These are phyloP conservation scores for Rhytidiadelphus loreus DNA, from an alignment of 225 moss, liverwort and hornwort species.

Conservation along the genomic window DNA sequence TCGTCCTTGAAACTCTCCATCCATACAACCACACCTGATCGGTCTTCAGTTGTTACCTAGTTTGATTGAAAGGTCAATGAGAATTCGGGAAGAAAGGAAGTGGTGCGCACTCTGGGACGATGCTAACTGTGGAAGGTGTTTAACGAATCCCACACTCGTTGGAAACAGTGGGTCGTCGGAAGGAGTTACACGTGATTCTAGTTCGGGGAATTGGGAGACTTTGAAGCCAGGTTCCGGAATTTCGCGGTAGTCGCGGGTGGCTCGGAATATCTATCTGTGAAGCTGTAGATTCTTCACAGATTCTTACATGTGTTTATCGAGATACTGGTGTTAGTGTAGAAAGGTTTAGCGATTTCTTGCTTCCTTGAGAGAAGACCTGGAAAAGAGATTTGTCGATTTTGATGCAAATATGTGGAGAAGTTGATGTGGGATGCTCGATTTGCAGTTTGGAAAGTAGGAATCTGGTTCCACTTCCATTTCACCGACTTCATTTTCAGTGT, in stretches of 20 bases:
- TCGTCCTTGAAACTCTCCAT: background rate
- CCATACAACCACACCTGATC: background rate
- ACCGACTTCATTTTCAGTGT: background rate
- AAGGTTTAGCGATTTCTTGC: background rate
- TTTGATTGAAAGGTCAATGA: background rate
- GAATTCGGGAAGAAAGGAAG: background rate
- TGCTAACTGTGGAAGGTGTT: background rate
- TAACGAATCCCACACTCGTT: background rate
- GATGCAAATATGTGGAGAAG: background rate
- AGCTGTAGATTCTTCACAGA: background rate
- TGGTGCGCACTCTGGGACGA: too few relatives aligned
- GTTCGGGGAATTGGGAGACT: background rate
- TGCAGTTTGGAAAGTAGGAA: background rate
- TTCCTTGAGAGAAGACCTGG: background rate
- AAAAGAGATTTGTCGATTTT: background rate
- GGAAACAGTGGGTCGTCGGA: background rate
- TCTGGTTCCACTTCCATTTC: background rate
- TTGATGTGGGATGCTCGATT: background rate
- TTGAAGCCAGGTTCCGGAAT: background rate
- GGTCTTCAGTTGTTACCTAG: background rate
- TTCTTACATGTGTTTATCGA: background rate
- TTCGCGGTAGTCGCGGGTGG: background rate
- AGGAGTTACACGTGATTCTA: background rate
- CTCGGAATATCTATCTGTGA: background rate
- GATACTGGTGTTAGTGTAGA: background rate